A percentile compares a stretch with the other conserved stretches of the same genome.
Conservation (phyloP, 2,329 filamentous ascomycete genomes). For the Niveomyces coronatus region DNA sequence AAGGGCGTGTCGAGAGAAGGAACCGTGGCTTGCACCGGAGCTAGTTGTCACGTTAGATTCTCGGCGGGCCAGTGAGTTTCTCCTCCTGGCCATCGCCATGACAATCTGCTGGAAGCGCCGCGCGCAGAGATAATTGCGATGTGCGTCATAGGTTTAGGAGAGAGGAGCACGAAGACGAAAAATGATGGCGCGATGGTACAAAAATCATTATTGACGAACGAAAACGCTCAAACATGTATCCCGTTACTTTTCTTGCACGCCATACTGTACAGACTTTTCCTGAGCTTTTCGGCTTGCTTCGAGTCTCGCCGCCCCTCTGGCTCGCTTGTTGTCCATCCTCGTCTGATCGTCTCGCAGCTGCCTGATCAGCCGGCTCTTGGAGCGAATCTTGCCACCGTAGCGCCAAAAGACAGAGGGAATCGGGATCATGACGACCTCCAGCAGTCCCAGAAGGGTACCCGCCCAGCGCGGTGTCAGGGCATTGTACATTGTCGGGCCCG, state of each 20-base stretch:
- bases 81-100: too few relatives aligned
- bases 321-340: constrained; percentile 11
- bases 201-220: too few relatives aligned
- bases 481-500: constrained; percentile 56
- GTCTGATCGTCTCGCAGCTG: constrained; percentile 29
- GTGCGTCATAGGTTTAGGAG: too few relatives aligned
- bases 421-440: constrained; percentile 60
- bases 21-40: too few relatives aligned
- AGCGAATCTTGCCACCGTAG: constrained; percentile 37
- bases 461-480: constrained; percentile 62
- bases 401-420: constrained; percentile 66
- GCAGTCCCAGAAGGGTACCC: constrained; percentile 55
- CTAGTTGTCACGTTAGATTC: too few relatives aligned
- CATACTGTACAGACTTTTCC: background rate
- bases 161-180: too few relatives aligned
- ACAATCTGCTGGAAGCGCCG: too few relatives aligned
- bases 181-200: too few relatives aligned
- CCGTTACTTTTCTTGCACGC: background rate
- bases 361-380: constrained; percentile 32
- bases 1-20: too few relatives aligned
- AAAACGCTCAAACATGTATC: too few relatives aligned
- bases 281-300: background rate
- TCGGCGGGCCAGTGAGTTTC: too few relatives aligned
- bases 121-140: too few relatives aligned
- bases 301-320: constrained; percentile 1